Evolutionary conservation across 2,329 filamentous ascomycete species (phyloP), one percentile per base, ranked within the genome.

Genomic region (Diaporthe sp.): DNA sequence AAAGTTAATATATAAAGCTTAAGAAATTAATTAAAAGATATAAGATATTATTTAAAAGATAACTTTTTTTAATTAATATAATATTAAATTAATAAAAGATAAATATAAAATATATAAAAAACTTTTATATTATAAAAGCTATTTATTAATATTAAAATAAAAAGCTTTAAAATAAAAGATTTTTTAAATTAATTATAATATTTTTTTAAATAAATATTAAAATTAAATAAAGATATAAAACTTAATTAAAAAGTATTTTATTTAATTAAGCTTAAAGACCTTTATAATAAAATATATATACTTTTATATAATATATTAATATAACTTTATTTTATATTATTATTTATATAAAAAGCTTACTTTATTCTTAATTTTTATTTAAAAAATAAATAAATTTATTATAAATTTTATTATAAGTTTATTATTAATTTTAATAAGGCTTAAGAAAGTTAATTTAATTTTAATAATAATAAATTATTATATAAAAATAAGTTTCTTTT

Each of bases 241-340:
- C 8, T 31, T 31, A 31, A 31, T 25, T 55, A 55, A 55, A 55
- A 15, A 31, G 4, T 8, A 55, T 17, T 55, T 49, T 49, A 20
- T 8, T 49, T 49, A 49, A 6, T 6, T 49, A 49, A 22, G 8
- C 8, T 49, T 49, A 49, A 49, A 49, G 3, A 0, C 20, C 31
- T 58, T 9, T 58, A 58, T 58, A 9, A 13, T n/a, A 58, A 37
- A 58, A 0, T 58, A 58, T 37, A 37, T 58, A 37, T n/a, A 37
- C 4, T 58, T 3, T 58, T 58, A 58, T 37, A 37, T 37, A 37
- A 58, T 58, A 58, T 58, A 58, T 20, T 58, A 58, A 58, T 58
- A 58, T 37, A 58, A 37, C n/a, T 58, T 22, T 37, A 37, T 12
- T 9, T 12, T 37, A 58, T 37, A 58, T 12, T 58, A 58, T 58